phyloP scores from a whole-genome alignment of 2,329 filamentous ascomycete genomes.

The Claviceps monticola region DNA sequence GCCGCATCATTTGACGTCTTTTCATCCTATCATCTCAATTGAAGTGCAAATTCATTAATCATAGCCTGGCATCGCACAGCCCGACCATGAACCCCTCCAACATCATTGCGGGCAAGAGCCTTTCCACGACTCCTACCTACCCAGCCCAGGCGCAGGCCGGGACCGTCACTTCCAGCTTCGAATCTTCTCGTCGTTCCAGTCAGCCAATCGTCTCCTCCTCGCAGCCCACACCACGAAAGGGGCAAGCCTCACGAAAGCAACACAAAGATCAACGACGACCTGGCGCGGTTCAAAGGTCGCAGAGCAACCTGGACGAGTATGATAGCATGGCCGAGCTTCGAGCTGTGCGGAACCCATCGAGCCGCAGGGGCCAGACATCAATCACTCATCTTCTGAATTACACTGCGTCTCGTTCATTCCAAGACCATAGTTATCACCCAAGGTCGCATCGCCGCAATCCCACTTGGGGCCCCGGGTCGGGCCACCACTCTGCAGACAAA shows the following conservation, averaged over 20 bases:
- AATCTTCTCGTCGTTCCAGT: conserved; percentile 34
- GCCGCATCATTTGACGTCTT: not conserved
- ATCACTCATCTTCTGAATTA: conserved; percentile 97
- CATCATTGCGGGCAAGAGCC: conserved; percentile 34
- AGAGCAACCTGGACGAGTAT: conserved; percentile 50
- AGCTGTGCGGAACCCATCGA: conserved; percentile 42
- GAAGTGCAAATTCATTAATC: not conserved
- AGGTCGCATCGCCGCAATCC: conserved; percentile 55
- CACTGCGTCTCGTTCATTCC: conserved; percentile 59
- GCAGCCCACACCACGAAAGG: conserved; percentile 49
- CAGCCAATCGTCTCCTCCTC: conserved; percentile 19
- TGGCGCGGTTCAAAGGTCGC: conserved; percentile 25
- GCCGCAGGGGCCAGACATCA: conserved; percentile 82
- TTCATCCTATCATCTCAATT: not conserved
- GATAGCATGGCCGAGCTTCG: conserved; percentile 74
- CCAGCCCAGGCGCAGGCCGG: conserved; percentile 26
- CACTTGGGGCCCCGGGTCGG: conserved; percentile 75
- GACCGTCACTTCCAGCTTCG: conserved; percentile 32
- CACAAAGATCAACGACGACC: conserved; percentile 73
- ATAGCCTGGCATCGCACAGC: not conserved
- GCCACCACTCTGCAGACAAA: conserved; percentile 84
- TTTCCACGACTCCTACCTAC: conserved; percentile 29
- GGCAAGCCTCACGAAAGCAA: conserved; percentile 63
- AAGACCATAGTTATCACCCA: conserved; percentile 37
- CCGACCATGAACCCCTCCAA: conserved; percentile 22